These are phyloP conservation scores for Fraxinus americana DNA, from an alignment of 257 asterid species.

Conservation along the genomic window DNA sequence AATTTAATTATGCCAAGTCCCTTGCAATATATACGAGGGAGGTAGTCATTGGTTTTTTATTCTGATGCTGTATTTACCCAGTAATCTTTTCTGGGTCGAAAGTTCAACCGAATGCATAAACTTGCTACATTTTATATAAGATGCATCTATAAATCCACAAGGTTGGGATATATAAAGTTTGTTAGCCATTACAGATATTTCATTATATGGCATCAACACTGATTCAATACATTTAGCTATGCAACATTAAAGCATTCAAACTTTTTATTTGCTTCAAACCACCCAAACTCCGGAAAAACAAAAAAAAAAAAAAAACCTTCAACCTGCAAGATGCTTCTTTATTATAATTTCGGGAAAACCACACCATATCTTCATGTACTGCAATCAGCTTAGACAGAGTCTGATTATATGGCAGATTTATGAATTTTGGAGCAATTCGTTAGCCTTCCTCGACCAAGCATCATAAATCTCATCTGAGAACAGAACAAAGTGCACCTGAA, in stretches of 20 bases:
- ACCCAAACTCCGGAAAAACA: not conserved
- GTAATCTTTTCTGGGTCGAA: too few species aligned
- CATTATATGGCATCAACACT: too few species aligned
- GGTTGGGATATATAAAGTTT: too few species aligned
- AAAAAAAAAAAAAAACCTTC: not conserved
- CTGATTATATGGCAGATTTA: not conserved
- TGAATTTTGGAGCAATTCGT: constrained; percentile 58
- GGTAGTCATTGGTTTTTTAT: too few species aligned
- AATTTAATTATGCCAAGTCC: too few species aligned
- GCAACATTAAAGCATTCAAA: not conserved
- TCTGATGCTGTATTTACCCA: too few species aligned
- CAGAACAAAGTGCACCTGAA: constrained; percentile 91
- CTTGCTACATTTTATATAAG: too few species aligned
- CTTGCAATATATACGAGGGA: too few species aligned
- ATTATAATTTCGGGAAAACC: not conserved
- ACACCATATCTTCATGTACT: not conserved
- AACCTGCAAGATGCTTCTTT: not conserved
- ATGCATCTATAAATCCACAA: too few species aligned
- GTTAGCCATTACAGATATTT: too few species aligned
- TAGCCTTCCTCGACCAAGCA: constrained; percentile 72
- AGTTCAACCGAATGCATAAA: too few species aligned
- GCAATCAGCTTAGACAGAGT: not conserved
- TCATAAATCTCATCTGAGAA: constrained; percentile 73
- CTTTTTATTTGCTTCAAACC: not conserved
- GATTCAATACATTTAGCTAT: not conserved